Conservation (phyloP, 768 basidiomycete species). For the Tricholoma sp. region DNA sequence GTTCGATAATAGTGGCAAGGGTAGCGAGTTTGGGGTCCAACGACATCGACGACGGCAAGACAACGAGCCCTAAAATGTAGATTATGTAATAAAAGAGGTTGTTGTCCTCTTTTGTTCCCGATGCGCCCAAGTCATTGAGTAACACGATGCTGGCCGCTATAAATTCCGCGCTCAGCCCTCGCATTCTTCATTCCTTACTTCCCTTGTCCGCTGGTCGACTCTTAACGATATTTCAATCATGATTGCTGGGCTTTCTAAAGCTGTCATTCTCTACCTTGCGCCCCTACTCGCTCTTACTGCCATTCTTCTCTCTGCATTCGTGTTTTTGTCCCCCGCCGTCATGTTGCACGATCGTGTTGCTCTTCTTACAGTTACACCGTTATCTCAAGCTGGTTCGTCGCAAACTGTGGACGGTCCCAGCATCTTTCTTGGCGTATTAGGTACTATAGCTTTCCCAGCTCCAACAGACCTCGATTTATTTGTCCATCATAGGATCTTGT, state of each 20-base stretch:
- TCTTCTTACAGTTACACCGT: slow-evolving; percentile 53
- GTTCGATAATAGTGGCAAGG: slow-evolving; percentile 53
- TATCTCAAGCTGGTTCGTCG: slow-evolving; percentile 25
- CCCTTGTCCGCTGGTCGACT: slow-evolving; percentile 9
- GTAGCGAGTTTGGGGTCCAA: slow-evolving; percentile 33
- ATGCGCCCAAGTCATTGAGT: not conserved
- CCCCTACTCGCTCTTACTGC: slow-evolving; percentile 64
- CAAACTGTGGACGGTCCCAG: slow-evolving; percentile 59
- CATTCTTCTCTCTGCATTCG: slow-evolving; percentile 59
- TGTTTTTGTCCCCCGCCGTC: slow-evolving; percentile 61
- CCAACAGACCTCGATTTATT: not conserved
- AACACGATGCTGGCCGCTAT: not conserved
- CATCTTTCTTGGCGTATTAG: slow-evolving; percentile 61
- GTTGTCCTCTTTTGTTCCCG: not conserved
- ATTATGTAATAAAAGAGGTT: not conserved
- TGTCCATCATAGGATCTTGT: slow-evolving; percentile 58
- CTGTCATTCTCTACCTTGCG: slow-evolving; percentile 61
- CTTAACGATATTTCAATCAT: slow-evolving; percentile 31
- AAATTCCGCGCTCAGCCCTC: not conserved
- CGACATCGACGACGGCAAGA: not conserved
- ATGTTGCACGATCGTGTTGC: slow-evolving; percentile 59
- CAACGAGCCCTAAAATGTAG: not conserved
- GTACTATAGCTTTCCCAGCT: slow-evolving; percentile 27
- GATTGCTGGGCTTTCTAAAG: slow-evolving; percentile 69
- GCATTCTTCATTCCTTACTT: slow-evolving; percentile 10